These are phyloP conservation scores for Suhomyces terraborum DNA, from an alignment of 1,139 yeast species.

Conservation along the genomic window DNA sequence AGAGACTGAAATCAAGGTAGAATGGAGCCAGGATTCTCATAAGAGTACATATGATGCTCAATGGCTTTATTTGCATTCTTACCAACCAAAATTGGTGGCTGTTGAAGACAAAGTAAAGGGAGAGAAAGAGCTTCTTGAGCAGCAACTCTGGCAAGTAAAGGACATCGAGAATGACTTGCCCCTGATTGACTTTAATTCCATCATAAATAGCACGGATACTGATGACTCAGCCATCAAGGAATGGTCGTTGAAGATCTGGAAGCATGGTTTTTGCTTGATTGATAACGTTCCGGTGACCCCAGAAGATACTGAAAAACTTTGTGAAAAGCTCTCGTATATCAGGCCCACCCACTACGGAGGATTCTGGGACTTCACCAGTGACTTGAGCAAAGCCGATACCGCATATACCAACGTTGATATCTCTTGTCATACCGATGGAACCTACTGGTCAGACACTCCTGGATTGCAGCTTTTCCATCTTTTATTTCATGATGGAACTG, in stretches of 20 bases:
- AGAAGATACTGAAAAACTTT: slow-evolving; percentile 60
- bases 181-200: slow-evolving; percentile 51
- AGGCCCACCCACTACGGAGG: slow-evolving; percentile 80
- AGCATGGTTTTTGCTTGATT: slow-evolving; percentile 65
- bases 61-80: slow-evolving; percentile 65
- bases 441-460: slow-evolving; percentile 78
- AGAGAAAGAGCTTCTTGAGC: slow-evolving; percentile 31
- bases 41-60: slow-evolving; percentile 44
- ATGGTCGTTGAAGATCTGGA: slow-evolving; percentile 61
- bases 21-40: slow-evolving; percentile 56
- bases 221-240: slow-evolving; percentile 52
- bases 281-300: slow-evolving; percentile 65
- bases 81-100: slow-evolving; percentile 52
- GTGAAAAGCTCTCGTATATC: slow-evolving; percentile 62
- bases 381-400: slow-evolving; percentile 69
- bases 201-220: slow-evolving; percentile 40
- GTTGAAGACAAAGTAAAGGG: slow-evolving; percentile 30
- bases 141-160: slow-evolving; percentile 51
- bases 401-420: slow-evolving; percentile 74
- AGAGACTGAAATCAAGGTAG: slow-evolving; percentile 27
- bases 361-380: slow-evolving; percentile 80
- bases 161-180: slow-evolving; percentile 52
- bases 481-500: slow-evolving; percentile 64
- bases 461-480: slow-evolving; percentile 74
- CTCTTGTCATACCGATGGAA: slow-evolving; percentile 73